These are phyloP conservation scores for Eremochloa ophiuroides DNA, from an alignment of 176 grass and related monocot species.

Conservation along the genomic window DNA sequence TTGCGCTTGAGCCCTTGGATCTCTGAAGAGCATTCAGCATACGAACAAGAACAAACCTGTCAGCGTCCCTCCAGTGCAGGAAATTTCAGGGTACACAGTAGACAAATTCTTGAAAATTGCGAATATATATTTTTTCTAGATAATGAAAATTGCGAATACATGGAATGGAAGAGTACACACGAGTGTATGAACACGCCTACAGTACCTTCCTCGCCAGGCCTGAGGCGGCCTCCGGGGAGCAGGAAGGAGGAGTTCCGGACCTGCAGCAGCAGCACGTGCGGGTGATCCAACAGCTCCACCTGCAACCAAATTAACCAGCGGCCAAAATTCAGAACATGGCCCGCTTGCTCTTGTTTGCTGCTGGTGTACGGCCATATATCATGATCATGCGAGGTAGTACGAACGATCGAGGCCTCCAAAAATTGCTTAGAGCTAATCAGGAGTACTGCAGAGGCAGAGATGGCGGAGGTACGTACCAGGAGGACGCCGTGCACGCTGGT, in stretches of 20 bases:
- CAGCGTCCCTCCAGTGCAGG: background rate
- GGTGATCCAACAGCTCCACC: slow-evolving; percentile 58
- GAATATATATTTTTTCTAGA: no score
- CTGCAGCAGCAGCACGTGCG: slow-evolving; percentile 58
- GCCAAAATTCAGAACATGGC: background rate
- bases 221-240: slow-evolving; percentile 53
- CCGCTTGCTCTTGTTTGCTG: background rate
- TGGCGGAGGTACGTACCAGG: slow-evolving; percentile 21
- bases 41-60: background rate
- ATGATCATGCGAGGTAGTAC: background rate
- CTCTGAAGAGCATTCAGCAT: slow-evolving; percentile 30
- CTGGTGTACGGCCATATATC: no score
- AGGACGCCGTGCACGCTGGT: slow-evolving; percentile 62
- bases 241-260: slow-evolving; percentile 61
- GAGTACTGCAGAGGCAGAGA: background rate
- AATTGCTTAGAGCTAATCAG: background rate
- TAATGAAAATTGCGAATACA: no score
- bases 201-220: slow-evolving; percentile 51
- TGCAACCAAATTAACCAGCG: background rate
- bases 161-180: no score
- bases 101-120: background rate
- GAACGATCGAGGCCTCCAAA: background rate
- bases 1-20: slow-evolving; percentile 58
- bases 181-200: no score
- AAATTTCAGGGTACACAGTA: background rate